Evolutionary conservation across 2,329 filamentous ascomycete genomes (phyloP).

Genomic region (Fusarium sp.): DNA sequence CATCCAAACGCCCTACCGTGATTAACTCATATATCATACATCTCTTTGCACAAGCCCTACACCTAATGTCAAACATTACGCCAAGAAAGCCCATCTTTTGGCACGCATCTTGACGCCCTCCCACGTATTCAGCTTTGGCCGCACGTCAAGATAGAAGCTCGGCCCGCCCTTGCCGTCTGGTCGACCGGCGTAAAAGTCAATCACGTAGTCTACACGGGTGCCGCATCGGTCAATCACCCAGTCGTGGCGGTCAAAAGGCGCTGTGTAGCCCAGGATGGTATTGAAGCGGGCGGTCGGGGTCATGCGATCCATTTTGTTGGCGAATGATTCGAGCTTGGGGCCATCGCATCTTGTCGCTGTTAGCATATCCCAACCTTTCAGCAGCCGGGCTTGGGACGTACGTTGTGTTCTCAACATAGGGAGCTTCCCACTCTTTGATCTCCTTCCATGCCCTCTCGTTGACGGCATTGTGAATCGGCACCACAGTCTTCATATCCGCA

Average conservation of each 20-base stretch:
- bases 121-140: constrained; percentile 73
- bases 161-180: constrained; percentile 52
- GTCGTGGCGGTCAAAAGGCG: constrained; percentile 95
- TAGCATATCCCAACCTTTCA: no score
- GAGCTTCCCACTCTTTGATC: constrained; percentile 88
- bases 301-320: constrained; percentile 73
- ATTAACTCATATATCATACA: constrained; percentile 37
- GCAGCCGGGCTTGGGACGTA: no score
- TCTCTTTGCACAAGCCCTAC: constrained; percentile 11
- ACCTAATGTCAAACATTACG: constrained; percentile 46
- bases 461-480: constrained; percentile 97
- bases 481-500: constrained; percentile 87
- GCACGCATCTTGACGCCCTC: constrained; percentile 74
- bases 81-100: constrained; percentile 59
- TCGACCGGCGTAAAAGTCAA: constrained; percentile 92
- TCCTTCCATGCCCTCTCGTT: constrained; percentile 96
- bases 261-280: constrained; percentile 84
- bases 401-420: constrained; percentile 66
- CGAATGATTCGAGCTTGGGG: constrained; percentile 84
- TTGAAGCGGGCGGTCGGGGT: constrained; percentile 87
- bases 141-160: constrained; percentile 74
- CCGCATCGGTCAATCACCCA: constrained; percentile 96
- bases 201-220: constrained; percentile 88
- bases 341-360: constrained; percentile 76
- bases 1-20: constrained; percentile 40